Evolutionary conservation across 2,329 filamentous ascomycete species (phyloP), one percentile per base, ranked within the genome.

Genomic region (Xylaria sp.): DNA sequence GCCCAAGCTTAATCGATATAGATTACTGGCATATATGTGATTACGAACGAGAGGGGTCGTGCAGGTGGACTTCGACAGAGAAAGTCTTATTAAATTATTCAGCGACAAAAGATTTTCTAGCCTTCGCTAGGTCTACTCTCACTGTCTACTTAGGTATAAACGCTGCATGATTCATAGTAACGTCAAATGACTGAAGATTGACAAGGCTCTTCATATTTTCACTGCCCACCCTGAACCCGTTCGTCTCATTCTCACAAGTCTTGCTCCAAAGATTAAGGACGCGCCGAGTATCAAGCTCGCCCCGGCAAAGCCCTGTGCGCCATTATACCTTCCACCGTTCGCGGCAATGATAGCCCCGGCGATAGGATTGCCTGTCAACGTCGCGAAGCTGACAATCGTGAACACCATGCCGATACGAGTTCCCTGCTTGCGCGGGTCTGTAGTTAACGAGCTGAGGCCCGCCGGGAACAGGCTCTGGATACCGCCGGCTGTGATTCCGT

Each of bases 381-480:
- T 82, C 1, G 85, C 84, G 57, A 88, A 85, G 70, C 85, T 86
- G 68, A 84, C 83, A 59, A 88, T 83, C 0, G 84, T 87, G 55
- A 89, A 89, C 0, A 84, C 80, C 87, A 89, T 89, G 56, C 87
- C 88, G 76, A 89, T 86, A 9, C 87, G 79, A 2, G 86, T 85
- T 1, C 87, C 87, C 20, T 84, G 80, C 77, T 85, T 87, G 8
- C 80, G 75, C 68, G 85, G 78, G 74, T 89, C 86, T 5, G 80
- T 81, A 1, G 85, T 88, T 66, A 89, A 79, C 51, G 85, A 86
- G 59, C 84, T 86, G 51, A 91, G 74, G 0, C 86, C 87, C 0
- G 90, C 88, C 0, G 91, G 90, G 73, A 92, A 92, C 12, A 93
- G 76, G 7, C 86, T 85, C 78, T 92, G 90, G 56, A 92, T 86